phyloP scores from a whole-genome alignment of 768 basidiomycete species.

The Termitomyces titanicus region DNA sequence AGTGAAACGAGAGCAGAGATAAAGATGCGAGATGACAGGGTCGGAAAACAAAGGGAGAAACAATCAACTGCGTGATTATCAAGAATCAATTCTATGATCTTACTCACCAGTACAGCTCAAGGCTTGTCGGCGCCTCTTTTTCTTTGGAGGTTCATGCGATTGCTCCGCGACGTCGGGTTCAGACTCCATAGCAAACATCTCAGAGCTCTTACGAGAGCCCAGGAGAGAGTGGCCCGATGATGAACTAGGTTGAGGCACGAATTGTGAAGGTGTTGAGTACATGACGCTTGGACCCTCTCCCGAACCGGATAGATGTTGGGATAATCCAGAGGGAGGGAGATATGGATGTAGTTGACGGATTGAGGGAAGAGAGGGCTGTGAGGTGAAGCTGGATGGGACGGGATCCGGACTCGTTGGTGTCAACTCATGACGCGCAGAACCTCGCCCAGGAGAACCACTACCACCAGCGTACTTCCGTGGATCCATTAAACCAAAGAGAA shows the following conservation, averaged over 20 bases:
- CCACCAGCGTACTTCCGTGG: conserved; percentile 8
- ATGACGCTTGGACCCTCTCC: conserved; percentile 16
- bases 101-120: conserved; percentile 79
- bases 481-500: conserved; percentile 11
- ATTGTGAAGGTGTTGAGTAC: conserved; percentile 24
- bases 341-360: conserved; percentile 69
- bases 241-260: conserved; percentile 22
- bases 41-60: not conserved
- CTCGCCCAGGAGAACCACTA: conserved; percentile 18
- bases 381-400: conserved; percentile 18
- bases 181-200: conserved; percentile 43
- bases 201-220: conserved; percentile 24
- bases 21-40: not conserved
- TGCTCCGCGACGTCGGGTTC: conserved; percentile 53
- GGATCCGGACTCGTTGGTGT: conserved; percentile 20
- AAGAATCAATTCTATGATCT: not conserved
- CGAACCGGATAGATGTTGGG: conserved; percentile 19
- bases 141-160: conserved; percentile 63
- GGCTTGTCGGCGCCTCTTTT: conserved; percentile 79
- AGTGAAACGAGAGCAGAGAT: not conserved
- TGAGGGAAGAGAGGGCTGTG: conserved; percentile 50
- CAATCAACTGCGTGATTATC: not conserved
- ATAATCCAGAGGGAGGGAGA: conserved; percentile 49
- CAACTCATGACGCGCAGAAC: conserved; percentile 17
- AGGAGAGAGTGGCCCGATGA: conserved; percentile 19